phyloP scores from a whole-genome alignment of 179 eudicot genomes.

The Gypsophila paniculata region DNA sequence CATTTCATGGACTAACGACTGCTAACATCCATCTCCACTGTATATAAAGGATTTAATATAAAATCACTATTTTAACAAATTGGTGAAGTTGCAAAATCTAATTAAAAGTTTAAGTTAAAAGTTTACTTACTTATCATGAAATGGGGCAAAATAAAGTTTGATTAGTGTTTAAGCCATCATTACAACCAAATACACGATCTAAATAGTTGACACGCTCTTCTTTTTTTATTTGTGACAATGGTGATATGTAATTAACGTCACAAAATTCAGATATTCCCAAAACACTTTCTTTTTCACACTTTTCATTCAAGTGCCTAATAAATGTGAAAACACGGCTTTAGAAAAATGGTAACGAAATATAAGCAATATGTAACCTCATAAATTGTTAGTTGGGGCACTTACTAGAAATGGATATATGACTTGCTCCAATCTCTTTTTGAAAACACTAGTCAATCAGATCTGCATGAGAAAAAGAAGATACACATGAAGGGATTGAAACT shows the following conservation, averaged over 20 bases:
- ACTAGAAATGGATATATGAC: neutral
- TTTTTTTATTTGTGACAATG: neutral
- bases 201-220: neutral
- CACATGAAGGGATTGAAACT: neutral
- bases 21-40: neutral
- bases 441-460: neutral
- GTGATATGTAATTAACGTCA: neutral
- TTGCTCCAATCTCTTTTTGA: slow-evolving; percentile 2
- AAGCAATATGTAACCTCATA: too few species aligned
- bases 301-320: neutral
- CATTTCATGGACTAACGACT: neutral
- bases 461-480: neutral
- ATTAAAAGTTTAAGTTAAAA: neutral
- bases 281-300: neutral
- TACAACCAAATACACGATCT: neutral
- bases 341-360: too few species aligned
- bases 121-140: neutral
- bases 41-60: neutral
- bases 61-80: too few species aligned
- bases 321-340: neutral
- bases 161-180: neutral
- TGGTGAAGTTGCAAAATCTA: neutral
- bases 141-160: neutral
- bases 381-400: neutral
- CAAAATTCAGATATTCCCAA: slow-evolving; percentile 6